phyloP scores from a whole-genome alignment of 2,329 filamentous ascomycete genomes.

The Claviceps spartinae region DNA sequence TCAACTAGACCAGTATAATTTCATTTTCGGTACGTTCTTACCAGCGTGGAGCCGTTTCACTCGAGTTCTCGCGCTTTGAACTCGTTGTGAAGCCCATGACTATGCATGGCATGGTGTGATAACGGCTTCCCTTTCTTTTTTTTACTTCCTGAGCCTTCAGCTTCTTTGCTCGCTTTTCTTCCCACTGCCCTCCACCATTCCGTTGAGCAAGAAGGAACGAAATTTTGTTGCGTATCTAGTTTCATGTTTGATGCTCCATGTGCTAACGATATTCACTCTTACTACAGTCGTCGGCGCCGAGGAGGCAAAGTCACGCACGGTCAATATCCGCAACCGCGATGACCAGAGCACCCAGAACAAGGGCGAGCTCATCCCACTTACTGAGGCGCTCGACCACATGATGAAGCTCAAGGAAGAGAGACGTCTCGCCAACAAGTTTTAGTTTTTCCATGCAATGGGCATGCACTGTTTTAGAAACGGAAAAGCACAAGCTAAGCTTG shows the following conservation, averaged over 20 bases:
- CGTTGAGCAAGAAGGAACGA: not conserved
- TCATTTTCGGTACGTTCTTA: constrained; percentile 50
- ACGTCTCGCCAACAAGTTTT: constrained; percentile 23
- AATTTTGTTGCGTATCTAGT: not conserved
- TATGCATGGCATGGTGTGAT: not conserved
- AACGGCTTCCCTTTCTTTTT: not conserved
- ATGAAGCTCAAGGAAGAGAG: constrained; percentile 36
- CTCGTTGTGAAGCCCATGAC: not conserved
- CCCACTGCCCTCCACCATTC: not conserved
- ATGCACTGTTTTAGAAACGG: not conserved
- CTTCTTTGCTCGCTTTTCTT: not conserved
- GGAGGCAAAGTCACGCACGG: constrained; percentile 44
- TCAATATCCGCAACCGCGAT: constrained; percentile 52
- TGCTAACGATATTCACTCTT: not conserved
- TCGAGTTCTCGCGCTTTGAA: not conserved
- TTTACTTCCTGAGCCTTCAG: not conserved
- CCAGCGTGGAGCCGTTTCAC: not conserved
- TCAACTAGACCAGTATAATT: constrained; percentile 72
- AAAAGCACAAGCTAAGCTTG: not conserved
- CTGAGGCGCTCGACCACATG: constrained; percentile 44
- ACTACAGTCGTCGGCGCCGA: constrained; percentile 44
- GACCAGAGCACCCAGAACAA: constrained; percentile 48
- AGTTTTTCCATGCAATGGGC: not conserved
- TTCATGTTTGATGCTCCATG: not conserved
- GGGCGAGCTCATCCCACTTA: constrained; percentile 42